Base-by-base conservation (phyloP, 2,329 filamentous ascomycete species). In the Fusarium nisikadoi region DNA sequence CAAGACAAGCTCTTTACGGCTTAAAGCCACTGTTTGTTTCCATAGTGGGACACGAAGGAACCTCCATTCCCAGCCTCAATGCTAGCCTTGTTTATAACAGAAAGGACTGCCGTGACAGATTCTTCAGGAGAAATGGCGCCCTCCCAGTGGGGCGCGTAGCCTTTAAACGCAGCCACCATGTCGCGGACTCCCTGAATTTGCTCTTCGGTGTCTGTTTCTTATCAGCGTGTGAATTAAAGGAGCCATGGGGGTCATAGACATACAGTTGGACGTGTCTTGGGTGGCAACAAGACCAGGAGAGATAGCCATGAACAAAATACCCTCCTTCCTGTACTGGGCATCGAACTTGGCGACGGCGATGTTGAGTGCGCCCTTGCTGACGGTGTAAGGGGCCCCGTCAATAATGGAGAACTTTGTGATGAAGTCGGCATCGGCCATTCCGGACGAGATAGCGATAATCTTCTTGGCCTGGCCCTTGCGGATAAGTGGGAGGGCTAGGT, bases 351-450 rank as follows among this genome's bases (percentile, higher is more conserved):
- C 85, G 3, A 87, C 78, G 3, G 84, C 80, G 20, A 85, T 77
- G 71, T 90, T 90, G 45, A 86, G 23, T 1, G 85, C 89, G 0
- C 83, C 87, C 75, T 89, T 88, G 76, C 81, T 85, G 27, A 83
- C 81, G 2, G 84, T 69, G 69, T 90, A 91, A 0, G 83, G 75
- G 1, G 79, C 67, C 1, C 72, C 68, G 3, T 77, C 55, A 0
- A 80, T 76, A 46, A 89, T 70, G 0, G 81, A 79, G 23, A 72
- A 76, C 0, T 84, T 60, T 17, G 79, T 80, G 60, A 80, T 81
- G 4, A 87, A 58, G 4, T 87, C 83, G 0, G 81, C 23, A 64
- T 90, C 88, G 0, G 84, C 85, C 45, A 83, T 62, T 27, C 86
- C 88, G 1, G 77, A 84, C 11, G 85, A 83, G 9, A 91, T 83